Evolutionary conservation across 306 rosid genomes (phyloP).

Genomic region (Trichosanthes truncata): DNA sequence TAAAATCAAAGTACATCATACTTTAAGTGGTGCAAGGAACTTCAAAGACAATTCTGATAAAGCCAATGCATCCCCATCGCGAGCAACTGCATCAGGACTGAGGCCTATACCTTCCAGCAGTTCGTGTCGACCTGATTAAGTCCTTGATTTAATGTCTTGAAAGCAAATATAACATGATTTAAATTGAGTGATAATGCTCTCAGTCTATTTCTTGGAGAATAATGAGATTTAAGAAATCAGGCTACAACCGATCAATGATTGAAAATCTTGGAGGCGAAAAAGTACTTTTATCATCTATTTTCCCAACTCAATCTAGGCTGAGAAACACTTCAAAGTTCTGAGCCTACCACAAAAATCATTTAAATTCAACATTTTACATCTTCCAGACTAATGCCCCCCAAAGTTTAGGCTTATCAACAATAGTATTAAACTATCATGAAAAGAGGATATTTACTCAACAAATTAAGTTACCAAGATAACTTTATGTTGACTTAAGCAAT

Average conservation of each 20-base stretch:
- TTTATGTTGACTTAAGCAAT: not conserved
- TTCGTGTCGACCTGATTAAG: conserved; percentile 64
- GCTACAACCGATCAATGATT: not conserved
- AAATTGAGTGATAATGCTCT: not conserved
- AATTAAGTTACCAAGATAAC: not conserved
- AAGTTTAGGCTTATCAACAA: not conserved
- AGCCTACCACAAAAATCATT: not conserved
- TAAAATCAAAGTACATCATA: conserved; percentile 21
- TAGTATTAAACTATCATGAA: not conserved
- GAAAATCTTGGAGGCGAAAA: not conserved
- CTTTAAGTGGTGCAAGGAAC: conserved; percentile 79
- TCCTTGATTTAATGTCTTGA: not conserved
- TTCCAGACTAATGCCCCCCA: not conserved
- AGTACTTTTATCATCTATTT: not conserved
- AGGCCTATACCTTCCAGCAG: conserved; percentile 51
- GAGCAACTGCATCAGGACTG: conserved; percentile 54
- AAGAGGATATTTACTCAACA: not conserved
- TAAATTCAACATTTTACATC: not conserved
- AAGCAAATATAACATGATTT: not conserved
- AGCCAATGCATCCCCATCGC: conserved; percentile 61
- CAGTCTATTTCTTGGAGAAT: not conserved
- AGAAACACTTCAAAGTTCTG: not conserved
- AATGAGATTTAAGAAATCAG: not conserved
- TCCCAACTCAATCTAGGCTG: not conserved
- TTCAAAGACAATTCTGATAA: conserved; percentile 61